These are phyloP conservation scores for Mimosa bimucronata DNA, from an alignment of 306 rosid genomes.

Conservation along the genomic window DNA sequence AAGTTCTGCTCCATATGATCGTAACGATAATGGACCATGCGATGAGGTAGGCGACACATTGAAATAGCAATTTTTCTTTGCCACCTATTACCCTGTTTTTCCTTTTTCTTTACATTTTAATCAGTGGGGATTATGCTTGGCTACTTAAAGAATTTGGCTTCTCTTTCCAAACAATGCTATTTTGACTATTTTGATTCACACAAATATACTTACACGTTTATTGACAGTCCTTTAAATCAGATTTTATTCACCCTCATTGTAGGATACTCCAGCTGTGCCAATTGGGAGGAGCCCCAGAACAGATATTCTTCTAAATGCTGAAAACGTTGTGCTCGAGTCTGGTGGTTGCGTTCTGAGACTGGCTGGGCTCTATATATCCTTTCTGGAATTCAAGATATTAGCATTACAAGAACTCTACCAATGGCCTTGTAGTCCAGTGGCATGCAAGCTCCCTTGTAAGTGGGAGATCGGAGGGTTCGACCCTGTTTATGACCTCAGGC, in stretches of 20 bases:
- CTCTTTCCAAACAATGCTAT: constrained; percentile 27
- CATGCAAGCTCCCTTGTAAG: too few species aligned
- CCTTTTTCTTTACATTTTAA: constrained; percentile 23
- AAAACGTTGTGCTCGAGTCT: constrained; percentile 68
- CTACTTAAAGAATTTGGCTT: constrained; percentile 12
- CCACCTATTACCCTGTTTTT: not conserved
- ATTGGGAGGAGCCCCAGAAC: constrained; percentile 82
- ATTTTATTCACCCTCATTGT: constrained; percentile 37
- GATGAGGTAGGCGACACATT: constrained; percentile 67
- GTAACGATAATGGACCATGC: constrained; percentile 84
- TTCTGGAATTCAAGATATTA: constrained; percentile 40
- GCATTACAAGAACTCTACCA: not conserved
- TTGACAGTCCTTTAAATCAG: constrained; percentile 10
- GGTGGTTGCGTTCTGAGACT: constrained; percentile 88
- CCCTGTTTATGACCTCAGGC: too few species aligned
- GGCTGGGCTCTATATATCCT: constrained; percentile 98
- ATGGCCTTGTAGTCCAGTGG: too few species aligned
- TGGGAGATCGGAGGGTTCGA: too few species aligned
- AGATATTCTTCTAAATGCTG: constrained; percentile 79
- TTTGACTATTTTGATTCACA: constrained; percentile 8
- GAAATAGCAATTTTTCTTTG: constrained; percentile 10
- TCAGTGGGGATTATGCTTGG: constrained; percentile 8
- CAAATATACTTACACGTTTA: constrained; percentile 19
- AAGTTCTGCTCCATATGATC: constrained; percentile 84
- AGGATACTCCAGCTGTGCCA: constrained; percentile 65